Percentiles rank a stretch among this genome's conserved stretches.
phyloP scores from a whole-genome alignment of 2,329 filamentous ascomycete genomes.

The Annulohypoxylon truncatum region DNA sequence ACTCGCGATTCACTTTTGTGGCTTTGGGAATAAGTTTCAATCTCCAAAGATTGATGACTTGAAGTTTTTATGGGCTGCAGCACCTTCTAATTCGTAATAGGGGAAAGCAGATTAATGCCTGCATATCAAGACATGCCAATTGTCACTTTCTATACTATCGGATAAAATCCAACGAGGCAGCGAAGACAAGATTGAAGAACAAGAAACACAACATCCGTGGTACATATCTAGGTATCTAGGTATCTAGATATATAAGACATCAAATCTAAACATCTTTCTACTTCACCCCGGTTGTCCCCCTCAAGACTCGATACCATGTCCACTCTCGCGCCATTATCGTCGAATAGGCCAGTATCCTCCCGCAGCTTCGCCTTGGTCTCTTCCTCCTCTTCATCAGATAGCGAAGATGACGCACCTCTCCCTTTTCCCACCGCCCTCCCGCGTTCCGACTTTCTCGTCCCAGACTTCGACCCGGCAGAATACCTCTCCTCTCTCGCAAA shows the following conservation, averaged over 20 bases:
- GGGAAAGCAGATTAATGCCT: neutral
- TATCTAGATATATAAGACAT: conserved; percentile 14
- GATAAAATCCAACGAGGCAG: neutral
- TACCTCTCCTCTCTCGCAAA: conserved; percentile 86
- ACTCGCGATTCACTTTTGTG: conserved; percentile 1
- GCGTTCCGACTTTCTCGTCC: conserved; percentile 82
- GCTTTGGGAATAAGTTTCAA: neutral
- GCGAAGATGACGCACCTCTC: conserved; percentile 73
- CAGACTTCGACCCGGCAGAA: conserved; percentile 79
- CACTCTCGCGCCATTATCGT: conserved; percentile 47
- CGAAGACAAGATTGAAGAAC: neutral
- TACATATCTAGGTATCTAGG: neutral
- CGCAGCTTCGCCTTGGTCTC: conserved; percentile 57
- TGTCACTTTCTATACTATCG: neutral
- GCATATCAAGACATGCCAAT: too few relatives aligned
- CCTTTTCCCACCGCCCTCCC: conserved; percentile 90
- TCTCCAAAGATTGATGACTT: neutral
- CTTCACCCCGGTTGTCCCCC: neutral
- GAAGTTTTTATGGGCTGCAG: neutral
- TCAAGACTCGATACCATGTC: conserved; percentile 30
- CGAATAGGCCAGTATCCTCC: conserved; percentile 48
- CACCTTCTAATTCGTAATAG: neutral
- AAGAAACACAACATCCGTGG: neutral
- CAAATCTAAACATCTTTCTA: neutral
- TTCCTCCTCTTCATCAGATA: conserved; percentile 52